Evolutionary conservation across 768 basidiomycete species (phyloP).

Genomic region (Kwoniella shandongensis): DNA sequence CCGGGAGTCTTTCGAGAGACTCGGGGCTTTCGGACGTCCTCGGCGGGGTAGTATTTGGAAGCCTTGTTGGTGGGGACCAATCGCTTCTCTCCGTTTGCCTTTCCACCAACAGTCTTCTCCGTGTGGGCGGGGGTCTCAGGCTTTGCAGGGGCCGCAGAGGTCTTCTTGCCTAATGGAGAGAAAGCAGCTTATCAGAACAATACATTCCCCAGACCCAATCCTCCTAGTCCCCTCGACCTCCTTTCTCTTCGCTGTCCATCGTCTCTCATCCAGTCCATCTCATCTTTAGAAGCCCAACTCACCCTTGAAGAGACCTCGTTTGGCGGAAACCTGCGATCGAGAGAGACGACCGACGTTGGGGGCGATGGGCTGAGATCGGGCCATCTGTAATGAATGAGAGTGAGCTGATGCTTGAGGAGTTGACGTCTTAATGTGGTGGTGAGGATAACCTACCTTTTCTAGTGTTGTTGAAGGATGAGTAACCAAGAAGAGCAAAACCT

Average conservation of each 20-base stretch:
- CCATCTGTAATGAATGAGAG: conserved; percentile 43
- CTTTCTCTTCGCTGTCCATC: neutral
- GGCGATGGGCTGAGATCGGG: conserved; percentile 68
- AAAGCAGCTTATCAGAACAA: neutral
- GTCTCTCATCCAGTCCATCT: neutral
- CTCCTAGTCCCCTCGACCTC: neutral
- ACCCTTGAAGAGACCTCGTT: conserved; percentile 82
- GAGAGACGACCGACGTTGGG: conserved; percentile 79
- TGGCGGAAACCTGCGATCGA: conserved; percentile 74
- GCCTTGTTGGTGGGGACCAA: conserved; percentile 79
- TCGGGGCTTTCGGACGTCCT: conserved; percentile 88
- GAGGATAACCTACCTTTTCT: conserved; percentile 13
- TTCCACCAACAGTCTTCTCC: conserved; percentile 75
- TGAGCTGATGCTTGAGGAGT: conserved; percentile 1
- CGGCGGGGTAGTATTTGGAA: conserved; percentile 61
- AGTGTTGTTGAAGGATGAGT: conserved; percentile 23
- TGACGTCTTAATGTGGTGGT: neutral
- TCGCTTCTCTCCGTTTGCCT: conserved; percentile 86
- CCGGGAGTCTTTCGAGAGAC: conserved; percentile 81
- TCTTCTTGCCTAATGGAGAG: conserved; percentile 57
- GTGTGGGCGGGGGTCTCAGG: conserved; percentile 67
- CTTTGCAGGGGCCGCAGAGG: conserved; percentile 64
- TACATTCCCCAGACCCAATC: neutral
- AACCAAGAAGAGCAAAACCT: conserved; percentile 9
- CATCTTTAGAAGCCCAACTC: conserved; percentile 19